Conservation (phyloP, 2,329 filamentous ascomycete genomes). For the Paraphaeosphaeria sporulosa region DNA sequence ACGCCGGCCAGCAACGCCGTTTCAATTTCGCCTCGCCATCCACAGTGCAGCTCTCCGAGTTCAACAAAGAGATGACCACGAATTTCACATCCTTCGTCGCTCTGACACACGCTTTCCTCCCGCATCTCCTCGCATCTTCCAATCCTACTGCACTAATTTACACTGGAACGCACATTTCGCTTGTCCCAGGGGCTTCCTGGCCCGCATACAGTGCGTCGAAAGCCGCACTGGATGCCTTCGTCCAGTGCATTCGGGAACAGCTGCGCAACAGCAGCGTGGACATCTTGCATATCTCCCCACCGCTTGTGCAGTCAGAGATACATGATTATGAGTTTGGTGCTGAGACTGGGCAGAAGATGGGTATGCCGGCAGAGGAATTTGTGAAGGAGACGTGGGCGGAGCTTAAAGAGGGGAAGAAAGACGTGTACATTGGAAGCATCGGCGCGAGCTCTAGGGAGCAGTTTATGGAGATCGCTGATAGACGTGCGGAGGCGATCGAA, state of each 20-base stretch:
- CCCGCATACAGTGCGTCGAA: constrained; percentile 64
- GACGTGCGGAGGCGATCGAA: constrained; percentile 32
- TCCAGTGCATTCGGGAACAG: constrained; percentile 55
- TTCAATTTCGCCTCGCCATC: constrained; percentile 58
- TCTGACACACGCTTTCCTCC: constrained; percentile 57
- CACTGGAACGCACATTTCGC: constrained; percentile 54
- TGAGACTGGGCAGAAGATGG: constrained; percentile 52
- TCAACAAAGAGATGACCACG: constrained; percentile 55
- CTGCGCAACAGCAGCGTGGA: constrained; percentile 47
- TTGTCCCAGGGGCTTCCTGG: constrained; percentile 57
- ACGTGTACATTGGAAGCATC: constrained; percentile 51
- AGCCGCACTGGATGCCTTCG: constrained; percentile 60
- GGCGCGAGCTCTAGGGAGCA: constrained; percentile 32
- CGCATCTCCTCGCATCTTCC: constrained; percentile 49
- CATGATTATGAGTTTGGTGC: constrained; percentile 56
- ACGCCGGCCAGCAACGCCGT: constrained; percentile 62
- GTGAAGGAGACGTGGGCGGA: constrained; percentile 56
- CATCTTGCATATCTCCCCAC: constrained; percentile 60
- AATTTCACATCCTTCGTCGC: constrained; percentile 59
- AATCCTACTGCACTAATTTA: constrained; percentile 34
- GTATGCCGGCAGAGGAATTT: constrained; percentile 59
- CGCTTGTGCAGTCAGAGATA: constrained; percentile 57
- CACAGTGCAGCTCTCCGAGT: constrained; percentile 50
- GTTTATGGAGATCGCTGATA: constrained; percentile 45
- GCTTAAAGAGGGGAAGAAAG: constrained; percentile 52